Evolutionary conservation across 2,329 filamentous ascomycete species (phyloP).

Genomic region (Atkinsonella hypoxylon): DNA sequence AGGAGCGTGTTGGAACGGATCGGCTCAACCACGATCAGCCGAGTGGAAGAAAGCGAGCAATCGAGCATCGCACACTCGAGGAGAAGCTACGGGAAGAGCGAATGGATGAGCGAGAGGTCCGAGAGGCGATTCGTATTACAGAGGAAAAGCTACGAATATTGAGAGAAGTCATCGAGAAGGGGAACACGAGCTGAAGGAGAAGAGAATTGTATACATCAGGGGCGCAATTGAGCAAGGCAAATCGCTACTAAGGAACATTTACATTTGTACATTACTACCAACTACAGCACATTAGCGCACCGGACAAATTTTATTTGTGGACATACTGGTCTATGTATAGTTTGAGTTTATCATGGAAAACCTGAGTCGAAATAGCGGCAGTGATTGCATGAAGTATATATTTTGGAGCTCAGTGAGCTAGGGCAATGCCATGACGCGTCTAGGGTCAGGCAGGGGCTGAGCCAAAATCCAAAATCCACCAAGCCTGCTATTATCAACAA

Average conservation of each 20-base stretch:
- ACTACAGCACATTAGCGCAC: neutral
- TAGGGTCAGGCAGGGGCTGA: no score
- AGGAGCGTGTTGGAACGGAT: conserved; percentile 71
- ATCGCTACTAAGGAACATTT: neutral
- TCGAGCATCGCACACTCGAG: conserved; percentile 45
- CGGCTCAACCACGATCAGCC: conserved; percentile 29
- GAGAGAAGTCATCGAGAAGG: conserved; percentile 55
- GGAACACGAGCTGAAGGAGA: conserved; percentile 9
- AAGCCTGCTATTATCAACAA: no score
- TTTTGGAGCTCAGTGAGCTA: no score
- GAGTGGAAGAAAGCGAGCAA: conserved; percentile 30
- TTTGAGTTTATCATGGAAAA: neutral
- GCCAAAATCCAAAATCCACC: no score
- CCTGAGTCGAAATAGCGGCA: no score
- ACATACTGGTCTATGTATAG: neutral
- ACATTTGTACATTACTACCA: conserved; percentile 4
- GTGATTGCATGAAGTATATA: no score
- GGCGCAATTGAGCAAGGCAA: neutral
- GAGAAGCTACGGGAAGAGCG: conserved; percentile 45
- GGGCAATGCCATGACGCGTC: no score
- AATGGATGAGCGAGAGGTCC: conserved; percentile 63
- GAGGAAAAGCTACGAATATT: conserved; percentile 72
- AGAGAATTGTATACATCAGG: neutral
- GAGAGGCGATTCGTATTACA: conserved; percentile 72
- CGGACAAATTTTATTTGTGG: conserved; percentile 3